Evolutionary conservation across 164 flowering plant species (phyloP), one percentile per base, ranked within the genome.

Genomic region (Annona squamosa): DNA sequence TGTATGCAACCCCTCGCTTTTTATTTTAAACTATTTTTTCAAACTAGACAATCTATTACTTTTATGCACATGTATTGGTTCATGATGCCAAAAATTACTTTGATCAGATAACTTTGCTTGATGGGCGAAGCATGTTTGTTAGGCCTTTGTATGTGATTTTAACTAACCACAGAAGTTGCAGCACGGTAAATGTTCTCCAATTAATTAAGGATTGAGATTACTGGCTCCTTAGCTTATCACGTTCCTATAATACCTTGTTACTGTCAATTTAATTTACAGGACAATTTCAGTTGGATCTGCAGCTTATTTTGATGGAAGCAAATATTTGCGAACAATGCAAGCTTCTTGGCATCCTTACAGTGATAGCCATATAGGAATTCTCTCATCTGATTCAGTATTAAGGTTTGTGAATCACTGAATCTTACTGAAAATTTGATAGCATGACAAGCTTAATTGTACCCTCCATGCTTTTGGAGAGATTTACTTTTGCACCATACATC

Each of bases 381-480:
- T 92, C 72, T 91, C 99, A 70, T 91, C 95, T 59, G 99, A 94
- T 85, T 89, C 93, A 63, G 91, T 94, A 78, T 92, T 94, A 88
- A 91, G 98, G 98, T 94, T 82, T 42, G 10, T 61, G 9, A 41
- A 46, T 43, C 42, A 65, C 42, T 41, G 18, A 43, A 37, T 4
- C 56, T 46, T 19, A 46, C 45, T n/a, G 64, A 26, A 48, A 26
- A 4, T 3, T 4, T 59, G 42, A 44, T 57, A 5, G 48, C 10
- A 66, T 5, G 12, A 10, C 16, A 42, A 71, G 44, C 13, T 7
- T 71, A 46, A 44, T 61, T 12, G 42, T 18, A 42, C 7, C 2
- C 2, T 71, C 13, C 12, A 19, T 44, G 10, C 5, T 17, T 59
- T 9, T 41, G 13, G 46, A n/a, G 5, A 18, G 43, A 26, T 9